Evolutionary conservation across 305 asterid genomes (phyloP).

Genomic region (Coffea humblotiana): DNA sequence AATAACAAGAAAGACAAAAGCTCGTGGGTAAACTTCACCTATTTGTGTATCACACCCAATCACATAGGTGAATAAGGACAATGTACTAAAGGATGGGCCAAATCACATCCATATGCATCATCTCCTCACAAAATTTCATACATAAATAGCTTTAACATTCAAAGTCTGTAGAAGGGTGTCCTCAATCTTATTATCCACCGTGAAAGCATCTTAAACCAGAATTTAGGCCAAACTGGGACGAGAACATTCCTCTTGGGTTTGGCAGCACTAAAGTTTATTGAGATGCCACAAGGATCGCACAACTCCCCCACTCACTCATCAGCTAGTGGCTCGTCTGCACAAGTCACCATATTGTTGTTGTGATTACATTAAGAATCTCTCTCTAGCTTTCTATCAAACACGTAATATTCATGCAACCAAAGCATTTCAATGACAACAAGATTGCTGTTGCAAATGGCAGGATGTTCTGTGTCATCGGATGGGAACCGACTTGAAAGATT

Average conservation of each 20-base stretch:
- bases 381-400: not conserved
- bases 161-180: not conserved
- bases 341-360: not conserved
- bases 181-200: too few species aligned
- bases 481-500: not conserved
- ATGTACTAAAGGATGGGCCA: too few species aligned
- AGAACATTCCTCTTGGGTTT: not conserved
- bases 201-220: not conserved
- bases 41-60: not conserved
- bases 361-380: not conserved
- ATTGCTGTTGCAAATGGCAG: not conserved
- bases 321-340: not conserved
- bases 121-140: not conserved
- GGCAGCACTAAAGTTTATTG: not conserved
- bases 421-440: not conserved
- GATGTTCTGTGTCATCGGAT: not conserved
- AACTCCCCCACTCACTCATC: conserved; percentile 25
- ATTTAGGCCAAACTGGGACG: not conserved
- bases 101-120: not conserved
- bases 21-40: too few species aligned
- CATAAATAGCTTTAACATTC: too few species aligned
- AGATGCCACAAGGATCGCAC: conserved; percentile 32
- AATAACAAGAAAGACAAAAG: too few species aligned
- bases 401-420: not conserved
- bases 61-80: not conserved